A percentile compares a stretch with the other conserved stretches of the same genome.
Conservation (phyloP, 2,329 filamentous ascomycete species). For the Pestalotiopsis sp. region DNA sequence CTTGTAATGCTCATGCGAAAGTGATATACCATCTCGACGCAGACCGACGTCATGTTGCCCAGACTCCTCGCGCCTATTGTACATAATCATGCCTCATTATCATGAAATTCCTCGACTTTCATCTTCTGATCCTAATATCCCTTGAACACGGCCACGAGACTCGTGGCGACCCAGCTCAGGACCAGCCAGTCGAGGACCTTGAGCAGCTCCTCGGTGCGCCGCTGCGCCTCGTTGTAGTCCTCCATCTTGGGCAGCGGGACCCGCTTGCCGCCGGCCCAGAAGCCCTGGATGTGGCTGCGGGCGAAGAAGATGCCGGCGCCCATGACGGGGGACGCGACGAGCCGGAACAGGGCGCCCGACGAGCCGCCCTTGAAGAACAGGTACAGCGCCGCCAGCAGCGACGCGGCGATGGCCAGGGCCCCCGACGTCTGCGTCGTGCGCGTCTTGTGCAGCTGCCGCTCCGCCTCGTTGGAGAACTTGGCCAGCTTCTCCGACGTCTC, state of each 20-base stretch:
- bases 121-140: conserved; percentile 18
- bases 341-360: conserved; percentile 19
- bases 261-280: conserved; percentile 22
- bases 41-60: background rate
- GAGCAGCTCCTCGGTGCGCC: conserved; percentile 22
- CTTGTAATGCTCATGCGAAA: background rate
- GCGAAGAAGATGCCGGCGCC: conserved; percentile 20
- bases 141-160: conserved; percentile 19
- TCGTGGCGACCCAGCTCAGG: conserved; percentile 24
- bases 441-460: conserved; percentile 43
- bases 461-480: conserved; percentile 44
- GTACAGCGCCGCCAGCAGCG: conserved; percentile 21
- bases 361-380: conserved; percentile 17
- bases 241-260: conserved; percentile 28
- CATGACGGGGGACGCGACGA: conserved; percentile 20
- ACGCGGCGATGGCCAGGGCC: conserved; percentile 35
- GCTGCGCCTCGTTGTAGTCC: conserved; percentile 28
- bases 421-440: conserved; percentile 44
- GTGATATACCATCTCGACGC: background rate
- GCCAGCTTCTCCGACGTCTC: conserved; percentile 45
- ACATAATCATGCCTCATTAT: background rate
- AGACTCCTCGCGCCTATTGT: background rate
- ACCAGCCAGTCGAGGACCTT: conserved; percentile 23
- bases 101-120: background rate
- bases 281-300: conserved; percentile 21